A percentile compares a stretch with the other conserved stretches of the same genome.
phyloP scores from a whole-genome alignment of 2,329 filamentous ascomycete genomes.

The Arthrobotrys megalospora region DNA sequence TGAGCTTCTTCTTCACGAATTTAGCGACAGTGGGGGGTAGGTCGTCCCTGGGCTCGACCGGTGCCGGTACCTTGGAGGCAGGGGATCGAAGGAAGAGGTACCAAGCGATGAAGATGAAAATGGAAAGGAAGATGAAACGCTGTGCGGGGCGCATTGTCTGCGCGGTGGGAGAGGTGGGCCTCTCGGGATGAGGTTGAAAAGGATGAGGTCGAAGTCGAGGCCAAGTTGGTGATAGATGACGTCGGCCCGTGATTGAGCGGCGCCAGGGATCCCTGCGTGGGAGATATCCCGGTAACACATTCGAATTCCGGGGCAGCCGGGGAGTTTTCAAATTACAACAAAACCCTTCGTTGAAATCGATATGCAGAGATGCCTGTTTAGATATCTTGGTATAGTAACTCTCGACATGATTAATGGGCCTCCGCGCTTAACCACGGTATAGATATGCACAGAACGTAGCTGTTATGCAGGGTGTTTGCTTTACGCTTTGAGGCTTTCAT shows the following conservation, averaged over 20 bases:
- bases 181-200: neutral
- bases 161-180: slow-evolving; percentile 4
- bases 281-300: neutral
- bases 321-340: slow-evolving; percentile 18
- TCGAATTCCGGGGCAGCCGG: slow-evolving; percentile 8
- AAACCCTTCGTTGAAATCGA: neutral
- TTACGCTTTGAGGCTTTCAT: slow-evolving; percentile 4
- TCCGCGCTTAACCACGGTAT: too few relatives aligned
- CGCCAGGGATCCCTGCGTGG: neutral
- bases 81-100: slow-evolving; percentile 56
- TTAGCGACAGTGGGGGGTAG: slow-evolving; percentile 42
- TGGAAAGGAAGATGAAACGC: slow-evolving; percentile 46
- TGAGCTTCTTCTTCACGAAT: slow-evolving; percentile 46
- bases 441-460: too few relatives aligned
- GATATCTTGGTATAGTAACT: too few relatives aligned
- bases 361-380: too few relatives aligned
- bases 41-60: slow-evolving; percentile 38
- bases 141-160: slow-evolving; percentile 54
- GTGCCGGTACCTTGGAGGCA: slow-evolving; percentile 18
- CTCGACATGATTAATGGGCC: neutral
- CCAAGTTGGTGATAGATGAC: slow-evolving; percentile 26
- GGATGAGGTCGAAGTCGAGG: slow-evolving; percentile 8
- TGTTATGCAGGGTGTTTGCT: neutral
- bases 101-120: slow-evolving; percentile 47
- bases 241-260: slow-evolving; percentile 1